Conservation (phyloP, 306 rosid genomes). For the Cajanus cajan region DNA sequence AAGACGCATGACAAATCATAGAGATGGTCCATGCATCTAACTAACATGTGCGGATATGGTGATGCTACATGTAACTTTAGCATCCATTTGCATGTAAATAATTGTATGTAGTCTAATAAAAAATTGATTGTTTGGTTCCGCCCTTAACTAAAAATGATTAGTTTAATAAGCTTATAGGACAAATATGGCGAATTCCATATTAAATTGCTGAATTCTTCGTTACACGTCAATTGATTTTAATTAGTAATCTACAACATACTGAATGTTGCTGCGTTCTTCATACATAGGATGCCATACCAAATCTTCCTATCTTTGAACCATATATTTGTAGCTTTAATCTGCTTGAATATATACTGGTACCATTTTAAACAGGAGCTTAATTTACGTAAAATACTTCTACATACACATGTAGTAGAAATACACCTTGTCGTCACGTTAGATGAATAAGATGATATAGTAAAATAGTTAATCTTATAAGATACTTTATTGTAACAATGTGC, state of each 20-base stretch:
- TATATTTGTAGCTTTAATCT: not conserved
- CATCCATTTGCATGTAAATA: constrained; percentile 9
- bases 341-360: not conserved
- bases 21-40: constrained; percentile 42
- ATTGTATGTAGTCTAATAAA: not conserved
- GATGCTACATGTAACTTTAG: constrained; percentile 11
- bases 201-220: not conserved
- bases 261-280: not conserved
- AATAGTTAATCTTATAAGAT: too few relatives aligned
- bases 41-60: constrained; percentile 36
- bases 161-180: not conserved
- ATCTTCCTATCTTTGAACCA: not conserved
- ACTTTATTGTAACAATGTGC: not conserved
- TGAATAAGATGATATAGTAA: not conserved
- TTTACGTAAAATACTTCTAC: not conserved
- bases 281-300: not conserved
- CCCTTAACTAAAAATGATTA: not conserved
- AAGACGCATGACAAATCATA: constrained; percentile 20
- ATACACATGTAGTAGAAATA: not conserved
- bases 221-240: not conserved
- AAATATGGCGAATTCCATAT: constrained; percentile 6
- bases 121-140: constrained; percentile 38
- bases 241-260: not conserved
- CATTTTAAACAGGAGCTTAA: not conserved
- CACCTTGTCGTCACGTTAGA: not conserved